Evolutionary conservation across 768 basidiomycete species (phyloP).

Genomic region (Rickenella mellea): DNA sequence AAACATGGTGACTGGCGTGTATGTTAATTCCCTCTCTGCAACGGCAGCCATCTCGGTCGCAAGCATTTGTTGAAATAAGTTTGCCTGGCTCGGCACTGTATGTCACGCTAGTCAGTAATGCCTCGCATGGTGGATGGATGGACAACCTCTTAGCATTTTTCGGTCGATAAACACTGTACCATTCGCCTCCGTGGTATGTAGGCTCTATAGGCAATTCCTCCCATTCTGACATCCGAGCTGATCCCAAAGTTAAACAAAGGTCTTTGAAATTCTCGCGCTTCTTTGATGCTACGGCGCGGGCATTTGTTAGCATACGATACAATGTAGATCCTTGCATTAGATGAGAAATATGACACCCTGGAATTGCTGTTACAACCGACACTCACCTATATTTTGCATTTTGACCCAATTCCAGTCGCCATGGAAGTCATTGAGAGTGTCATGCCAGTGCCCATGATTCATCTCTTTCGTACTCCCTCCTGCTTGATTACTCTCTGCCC

Average conservation of each 20-base stretch:
- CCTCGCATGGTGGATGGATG: too few species aligned
- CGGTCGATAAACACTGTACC: neutral
- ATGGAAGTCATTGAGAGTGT: conserved; percentile 11
- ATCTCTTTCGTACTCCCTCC: conserved; percentile 11
- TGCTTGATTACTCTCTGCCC: conserved; percentile 11
- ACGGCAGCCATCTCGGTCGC: too few species aligned
- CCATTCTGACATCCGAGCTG: neutral
- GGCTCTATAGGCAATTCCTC: neutral
- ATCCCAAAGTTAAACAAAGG: neutral
- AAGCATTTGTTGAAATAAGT: too few species aligned
- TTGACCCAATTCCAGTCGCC: conserved; percentile 4
- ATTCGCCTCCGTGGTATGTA: neutral
- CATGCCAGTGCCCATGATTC: conserved; percentile 7
- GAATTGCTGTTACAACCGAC: neutral
- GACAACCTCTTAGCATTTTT: too few species aligned
- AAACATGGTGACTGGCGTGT: too few species aligned
- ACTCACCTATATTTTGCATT: neutral
- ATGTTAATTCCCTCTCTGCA: too few species aligned
- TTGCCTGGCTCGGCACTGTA: too few species aligned
- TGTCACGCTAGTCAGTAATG: too few species aligned
- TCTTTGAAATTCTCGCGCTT: neutral
- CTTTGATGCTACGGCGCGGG: neutral
- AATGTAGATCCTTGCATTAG: neutral
- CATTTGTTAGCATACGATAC: neutral
- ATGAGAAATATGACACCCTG: neutral